Base-by-base conservation (phyloP, 2,329 filamentous ascomycete species). In the Cladosporium sphaerospermum region DNA sequence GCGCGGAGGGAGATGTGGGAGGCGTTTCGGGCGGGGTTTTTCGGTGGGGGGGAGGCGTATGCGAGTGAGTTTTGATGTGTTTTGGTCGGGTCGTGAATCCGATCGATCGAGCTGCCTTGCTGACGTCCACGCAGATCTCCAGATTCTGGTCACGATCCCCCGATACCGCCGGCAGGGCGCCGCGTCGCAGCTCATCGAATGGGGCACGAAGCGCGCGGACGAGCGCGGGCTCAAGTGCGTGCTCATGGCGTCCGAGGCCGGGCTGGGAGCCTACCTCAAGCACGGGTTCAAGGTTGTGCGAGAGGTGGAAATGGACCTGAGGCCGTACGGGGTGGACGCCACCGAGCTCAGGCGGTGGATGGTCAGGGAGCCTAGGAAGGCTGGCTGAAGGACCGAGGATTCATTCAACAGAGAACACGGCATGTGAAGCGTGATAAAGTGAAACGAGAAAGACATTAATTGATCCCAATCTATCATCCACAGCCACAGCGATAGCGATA, bases 91-190 rank as follows among this genome's bases (percentile, higher is more conserved):
- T 18, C 16, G 16, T 18, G 16, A 18, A 18, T 18, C 2, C 16
- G 16, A 18, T 18, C 16, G 16, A 18, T 18, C 16, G 16, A 18
- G 16, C 16, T 18, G 16, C 16, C 16, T 28, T 32, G 42, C 9
- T 23, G 13, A 13, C 32, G 49, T 14, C 32, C 4, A 39, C 3
- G 10, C 46, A 64, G 63, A 61, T 23, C 58, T 66, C 8, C 33
- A 49, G 10, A 58, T 66, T 19, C 57, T 69, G 18, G 55, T 58
- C 9, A 73, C 70, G 18, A 64, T 69, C 54, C 72, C 72, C 0
- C 59, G 67, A 2, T 64, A 73, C n/a, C 69, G 70, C 31, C 58
- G 66, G 0, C 66, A 68, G 10, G 73, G 72, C 1, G 72, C 72
- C 4, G 73, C 62, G 3, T 64, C 45, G 9, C 57, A 73, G 54